phyloP scores from a whole-genome alignment of 1,139 yeast genomes.

The Scheffersomyces parashehatae region DNA sequence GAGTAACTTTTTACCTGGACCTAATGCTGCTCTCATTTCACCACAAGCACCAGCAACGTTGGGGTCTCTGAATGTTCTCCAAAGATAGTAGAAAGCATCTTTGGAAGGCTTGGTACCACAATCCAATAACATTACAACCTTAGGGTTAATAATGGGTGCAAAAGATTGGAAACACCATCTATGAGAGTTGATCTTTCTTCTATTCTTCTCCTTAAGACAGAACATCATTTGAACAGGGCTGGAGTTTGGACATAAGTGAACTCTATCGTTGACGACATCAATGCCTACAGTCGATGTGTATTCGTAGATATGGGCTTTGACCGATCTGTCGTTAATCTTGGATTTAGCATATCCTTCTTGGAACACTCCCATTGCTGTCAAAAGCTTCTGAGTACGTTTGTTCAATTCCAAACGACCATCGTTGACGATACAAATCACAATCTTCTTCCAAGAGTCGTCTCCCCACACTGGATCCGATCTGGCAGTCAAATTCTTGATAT shows the following conservation, averaged over 20 bases:
- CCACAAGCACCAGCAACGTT: slow-evolving; percentile 90
- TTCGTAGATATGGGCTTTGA: slow-evolving; percentile 74
- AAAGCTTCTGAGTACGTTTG: slow-evolving; percentile 60
- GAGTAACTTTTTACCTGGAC: slow-evolving; percentile 53
- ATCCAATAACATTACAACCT: slow-evolving; percentile 69
- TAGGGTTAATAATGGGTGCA: slow-evolving; percentile 68
- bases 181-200: slow-evolving; percentile 77
- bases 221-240: slow-evolving; percentile 74
- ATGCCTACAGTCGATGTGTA: slow-evolving; percentile 80
- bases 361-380: slow-evolving; percentile 73
- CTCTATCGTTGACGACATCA: slow-evolving; percentile 56
- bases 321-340: slow-evolving; percentile 67
- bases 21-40: slow-evolving; percentile 72
- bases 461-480: slow-evolving; percentile 74
- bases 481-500: slow-evolving; percentile 61
- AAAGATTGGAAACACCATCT: slow-evolving; percentile 86
- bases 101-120: slow-evolving; percentile 79
- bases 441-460: slow-evolving; percentile 75
- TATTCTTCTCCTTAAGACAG: slow-evolving; percentile 75
- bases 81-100: slow-evolving; percentile 71
- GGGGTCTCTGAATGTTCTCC: slow-evolving; percentile 74
- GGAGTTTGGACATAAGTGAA: slow-evolving; percentile 58
- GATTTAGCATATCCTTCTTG: slow-evolving; percentile 85
- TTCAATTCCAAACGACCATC: slow-evolving; percentile 76
- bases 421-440: slow-evolving; percentile 71